Evolutionary conservation across 2,329 filamentous ascomycete genomes (phyloP), one percentile per base, ranked within the genome.

Genomic region (Penicillium fuscoglaucum): DNA sequence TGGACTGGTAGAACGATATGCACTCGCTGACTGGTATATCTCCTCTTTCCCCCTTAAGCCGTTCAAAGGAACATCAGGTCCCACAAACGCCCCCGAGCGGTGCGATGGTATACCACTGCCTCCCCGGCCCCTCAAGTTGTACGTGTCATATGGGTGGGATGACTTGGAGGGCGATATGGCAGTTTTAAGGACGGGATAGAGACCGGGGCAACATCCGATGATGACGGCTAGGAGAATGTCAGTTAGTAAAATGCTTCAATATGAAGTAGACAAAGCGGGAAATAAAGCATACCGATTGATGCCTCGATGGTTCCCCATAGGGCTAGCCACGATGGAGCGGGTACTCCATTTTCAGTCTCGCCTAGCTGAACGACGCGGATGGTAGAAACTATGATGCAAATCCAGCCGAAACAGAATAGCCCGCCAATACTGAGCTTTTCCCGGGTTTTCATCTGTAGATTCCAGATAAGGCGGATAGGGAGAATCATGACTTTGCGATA

Each of bases 261-360:
- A 15, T n/a, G 29, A 2, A 19, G 2, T 29, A 8, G 15, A 8
- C 13, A 26, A 15, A 47, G 19, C 1, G 7, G 7, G 5, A 17
- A n/a, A 6, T 29, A 13, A 6, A 33, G 2, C 57, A 39, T 67
- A 75, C 74, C 73, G 49, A 74, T 73, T 28, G 72, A 66, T 10
- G 66, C 65, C 59, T 77, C 74, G 33, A 75, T 69, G 12, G 71
- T 68, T 8, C 69, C 72, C 74, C 74, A 76, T 19, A 76, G 58
- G 6, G 70, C 68, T 12, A 77, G 58, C 74, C 74, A 76, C 7
- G 71, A 70, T 24, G 67, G 67, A n/a, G 66, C 68, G 6, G 72
- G 72, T 6, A 64, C 69, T 4, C 52, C 65, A 43, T 67, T 68
- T 2, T 63, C 61, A n/a, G 67, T 60, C 12, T 67, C 64, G 17